Evolutionary conservation across 148 eudicot genomes (phyloP).

Genomic region (Amaranthus palmeri): DNA sequence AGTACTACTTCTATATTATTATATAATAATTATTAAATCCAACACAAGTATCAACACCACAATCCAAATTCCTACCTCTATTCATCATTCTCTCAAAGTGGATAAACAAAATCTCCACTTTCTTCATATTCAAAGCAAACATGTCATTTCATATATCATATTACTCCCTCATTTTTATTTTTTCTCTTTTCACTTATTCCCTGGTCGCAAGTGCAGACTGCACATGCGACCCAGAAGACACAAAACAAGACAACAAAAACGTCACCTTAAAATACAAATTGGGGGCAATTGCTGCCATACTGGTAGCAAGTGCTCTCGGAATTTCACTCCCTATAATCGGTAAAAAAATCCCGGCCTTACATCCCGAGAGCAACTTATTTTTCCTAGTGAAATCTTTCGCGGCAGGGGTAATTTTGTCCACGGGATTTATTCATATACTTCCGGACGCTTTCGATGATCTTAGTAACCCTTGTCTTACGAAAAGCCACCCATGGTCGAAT

Average conservation of each 20-base stretch:
- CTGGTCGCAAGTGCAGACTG: not conserved
- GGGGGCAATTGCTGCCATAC: constrained; percentile 45
- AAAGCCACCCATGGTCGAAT: constrained; percentile 22
- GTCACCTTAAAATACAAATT: constrained; percentile 27
- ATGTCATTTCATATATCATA: not conserved
- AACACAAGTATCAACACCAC: too few relatives aligned
- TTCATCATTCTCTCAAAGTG: not conserved
- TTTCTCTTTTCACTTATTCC: not conserved
- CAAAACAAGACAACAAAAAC: not conserved
- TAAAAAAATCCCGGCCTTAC: constrained; percentile 30
- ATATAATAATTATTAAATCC: too few relatives aligned
- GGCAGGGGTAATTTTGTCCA: constrained; percentile 59
- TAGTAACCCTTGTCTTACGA: constrained; percentile 28
- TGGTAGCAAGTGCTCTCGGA: constrained; percentile 50
- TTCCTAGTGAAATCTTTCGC: constrained; percentile 57
- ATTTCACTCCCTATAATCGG: constrained; percentile 44
- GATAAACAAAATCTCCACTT: not conserved
- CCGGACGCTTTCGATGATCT: constrained; percentile 40
- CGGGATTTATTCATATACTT: constrained; percentile 70
- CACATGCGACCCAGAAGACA: constrained; percentile 13
- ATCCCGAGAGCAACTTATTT: constrained; percentile 44
- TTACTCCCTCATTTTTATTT: not conserved
- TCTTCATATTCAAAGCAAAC: not conserved
- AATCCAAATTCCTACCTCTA: too few relatives aligned
- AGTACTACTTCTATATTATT: too few relatives aligned